Conservation (phyloP, 169 alveolate genomes). For the Cryptosporidium baileyi region DNA sequence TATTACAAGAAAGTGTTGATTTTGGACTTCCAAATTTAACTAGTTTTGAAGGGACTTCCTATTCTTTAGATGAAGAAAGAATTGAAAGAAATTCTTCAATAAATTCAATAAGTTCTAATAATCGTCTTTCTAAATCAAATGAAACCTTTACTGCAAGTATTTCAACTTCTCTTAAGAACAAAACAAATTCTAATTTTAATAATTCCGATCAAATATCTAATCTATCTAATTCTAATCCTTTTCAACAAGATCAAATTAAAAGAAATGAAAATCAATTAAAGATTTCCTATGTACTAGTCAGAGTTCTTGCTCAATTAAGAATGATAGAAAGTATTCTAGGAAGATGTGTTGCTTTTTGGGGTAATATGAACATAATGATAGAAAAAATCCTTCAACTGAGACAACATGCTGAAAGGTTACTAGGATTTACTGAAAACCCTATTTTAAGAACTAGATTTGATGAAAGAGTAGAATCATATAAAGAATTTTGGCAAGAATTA, state of each 20-base stretch:
- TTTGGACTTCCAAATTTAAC: slow-evolving; percentile 19
- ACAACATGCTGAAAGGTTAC: slow-evolving; percentile 53
- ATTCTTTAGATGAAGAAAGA: not conserved
- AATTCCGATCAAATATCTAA: not conserved
- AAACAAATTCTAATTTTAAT: not conserved
- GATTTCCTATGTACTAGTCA: slow-evolving; percentile 36
- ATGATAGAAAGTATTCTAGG: slow-evolving; percentile 63
- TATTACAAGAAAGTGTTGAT: slow-evolving; percentile 35
- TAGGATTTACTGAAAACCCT: slow-evolving; percentile 62
- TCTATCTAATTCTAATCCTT: no score
- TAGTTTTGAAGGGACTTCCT: not conserved
- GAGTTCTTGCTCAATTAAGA: slow-evolving; percentile 64
- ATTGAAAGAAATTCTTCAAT: no score
- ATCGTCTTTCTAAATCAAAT: not conserved
- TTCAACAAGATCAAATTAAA: not conserved
- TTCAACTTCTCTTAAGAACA: not conserved
- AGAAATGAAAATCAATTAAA: slow-evolving; percentile 31
- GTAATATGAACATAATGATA: slow-evolving; percentile 60
- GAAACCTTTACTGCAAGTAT: not conserved
- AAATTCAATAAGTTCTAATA: no score
- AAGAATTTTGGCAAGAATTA: slow-evolving; percentile 42
- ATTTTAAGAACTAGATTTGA: slow-evolving; percentile 55
- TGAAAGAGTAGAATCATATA: slow-evolving; percentile 54
- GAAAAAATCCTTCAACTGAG: slow-evolving; percentile 48
- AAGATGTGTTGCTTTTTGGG: slow-evolving; percentile 68